Evolutionary conservation across 345 rosid species (phyloP).

Genomic region (Brassica carinata): DNA sequence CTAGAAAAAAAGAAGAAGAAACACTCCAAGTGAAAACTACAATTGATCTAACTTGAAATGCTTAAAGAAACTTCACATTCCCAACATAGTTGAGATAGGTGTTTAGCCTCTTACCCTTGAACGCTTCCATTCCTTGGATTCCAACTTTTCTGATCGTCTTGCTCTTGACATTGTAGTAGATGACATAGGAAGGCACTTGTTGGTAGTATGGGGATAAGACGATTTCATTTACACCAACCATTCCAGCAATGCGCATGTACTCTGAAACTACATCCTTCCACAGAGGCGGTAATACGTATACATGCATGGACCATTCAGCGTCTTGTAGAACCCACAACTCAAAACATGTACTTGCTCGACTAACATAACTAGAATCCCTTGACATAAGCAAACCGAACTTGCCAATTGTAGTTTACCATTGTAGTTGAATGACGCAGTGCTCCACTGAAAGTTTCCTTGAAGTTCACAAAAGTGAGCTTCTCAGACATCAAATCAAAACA

Average conservation of each 20-base stretch:
- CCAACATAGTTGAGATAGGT: background rate
- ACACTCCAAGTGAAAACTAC: background rate
- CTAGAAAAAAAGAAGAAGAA: no score
- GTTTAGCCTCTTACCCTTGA: background rate
- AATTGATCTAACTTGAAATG: background rate
- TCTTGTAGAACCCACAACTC: background rate
- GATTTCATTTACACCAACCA: background rate
- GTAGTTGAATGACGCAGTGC: background rate
- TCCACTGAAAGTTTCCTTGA: background rate
- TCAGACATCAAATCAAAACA: background rate
- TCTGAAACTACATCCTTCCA: background rate
- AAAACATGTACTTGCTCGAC: background rate
- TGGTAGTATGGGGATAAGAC: background rate
- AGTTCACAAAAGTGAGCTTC: background rate
- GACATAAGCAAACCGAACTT: background rate
- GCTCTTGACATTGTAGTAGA: background rate
- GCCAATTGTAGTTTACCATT: background rate
- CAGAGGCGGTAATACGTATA: background rate
- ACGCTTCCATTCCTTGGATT: background rate
- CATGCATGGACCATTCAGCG: background rate
- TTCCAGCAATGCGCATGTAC: background rate
- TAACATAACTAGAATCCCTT: background rate
- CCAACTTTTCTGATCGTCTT: background rate
- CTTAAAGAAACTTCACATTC: background rate
- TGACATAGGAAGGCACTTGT: background rate